Percentiles rank a stretch among this genome's conserved stretches.
Conservation (phyloP, 176 grass and related monocot species). For the Aegilops tauschii region DNA sequence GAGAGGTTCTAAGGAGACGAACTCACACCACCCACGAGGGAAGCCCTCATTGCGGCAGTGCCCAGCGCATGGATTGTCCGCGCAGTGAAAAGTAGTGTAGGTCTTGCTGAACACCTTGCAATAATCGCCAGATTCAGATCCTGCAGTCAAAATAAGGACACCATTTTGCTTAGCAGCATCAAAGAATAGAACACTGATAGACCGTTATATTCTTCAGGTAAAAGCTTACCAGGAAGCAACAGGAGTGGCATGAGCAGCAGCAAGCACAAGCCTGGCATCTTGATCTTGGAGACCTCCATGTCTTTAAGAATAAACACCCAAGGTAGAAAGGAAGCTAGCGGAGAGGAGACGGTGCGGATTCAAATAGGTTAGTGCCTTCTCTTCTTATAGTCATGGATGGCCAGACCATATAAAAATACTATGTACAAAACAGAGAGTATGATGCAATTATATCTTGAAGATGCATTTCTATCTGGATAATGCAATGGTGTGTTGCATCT, state of each 20-base stretch:
- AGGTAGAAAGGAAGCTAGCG: neutral
- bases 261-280: constrained; percentile 7
- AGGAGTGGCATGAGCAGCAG: constrained; percentile 20
- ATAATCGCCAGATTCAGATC: neutral
- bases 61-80: neutral
- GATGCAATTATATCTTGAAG: neutral
- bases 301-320: neutral
- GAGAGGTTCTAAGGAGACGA: neutral
- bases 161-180: neutral
- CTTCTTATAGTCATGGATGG: constrained; percentile 1
- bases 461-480: neutral
- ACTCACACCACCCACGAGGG: neutral
- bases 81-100: neutral
- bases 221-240: neutral
- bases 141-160: neutral
- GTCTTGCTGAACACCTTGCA: neutral
- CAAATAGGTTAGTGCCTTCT: neutral
- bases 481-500: neutral
- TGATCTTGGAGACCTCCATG: constrained; percentile 4
- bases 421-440: neutral
- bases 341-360: neutral
- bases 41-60: neutral
- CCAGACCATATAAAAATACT: too few relatives aligned
- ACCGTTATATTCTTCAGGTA: neutral
- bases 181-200: neutral